Evolutionary conservation across 768 basidiomycete genomes (phyloP), one percentile per base, ranked within the genome.

Genomic region (Termitomyces sp.): DNA sequence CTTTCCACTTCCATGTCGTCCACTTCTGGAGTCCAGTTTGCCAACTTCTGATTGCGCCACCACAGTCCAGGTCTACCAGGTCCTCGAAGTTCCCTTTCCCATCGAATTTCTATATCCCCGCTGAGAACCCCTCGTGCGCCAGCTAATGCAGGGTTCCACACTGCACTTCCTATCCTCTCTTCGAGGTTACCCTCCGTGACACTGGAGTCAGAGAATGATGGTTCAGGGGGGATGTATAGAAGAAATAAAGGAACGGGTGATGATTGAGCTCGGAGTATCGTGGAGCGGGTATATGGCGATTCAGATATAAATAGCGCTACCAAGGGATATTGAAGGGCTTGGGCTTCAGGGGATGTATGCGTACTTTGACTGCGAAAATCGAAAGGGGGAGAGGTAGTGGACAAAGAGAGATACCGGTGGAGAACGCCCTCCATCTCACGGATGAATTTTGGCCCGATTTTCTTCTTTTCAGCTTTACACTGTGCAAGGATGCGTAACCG

Each of bases 341-440:
- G 53, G 38, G 42, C 6, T 28, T n/a, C 40, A 44, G 35, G 30
- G 4, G 47, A 52, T 45, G 40, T 28, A 20, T 20, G 22, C 0
- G 45, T 50, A 53, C 42, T 33, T 16, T 36, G 14, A 16, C 54
- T 32, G 45, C 36, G n/a, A 5, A 54, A 16, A 49, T 55, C 36
- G 46, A 14, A 38, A 13, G 57, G 0, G 14, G 48, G 22, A 22
- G 32, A 47, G 28, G 54, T 33, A 36, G 49, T 47, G 47, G 59
- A 60, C 42, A 65, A 46, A 9, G 62, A 63, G 57, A 75, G 67
- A 64, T 83, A 78, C 9, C 82, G 79, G 64, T 80, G 77, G 54
- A 88, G 71, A 13, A 94, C 94, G n/a, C 94, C 94, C 67, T 97
- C 94, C 73, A 95, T 78, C 68, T 97, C 94, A 33, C 94, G 84